Conservation (phyloP, 306 rosid genomes). For the Phaseolus lunatus region DNA sequence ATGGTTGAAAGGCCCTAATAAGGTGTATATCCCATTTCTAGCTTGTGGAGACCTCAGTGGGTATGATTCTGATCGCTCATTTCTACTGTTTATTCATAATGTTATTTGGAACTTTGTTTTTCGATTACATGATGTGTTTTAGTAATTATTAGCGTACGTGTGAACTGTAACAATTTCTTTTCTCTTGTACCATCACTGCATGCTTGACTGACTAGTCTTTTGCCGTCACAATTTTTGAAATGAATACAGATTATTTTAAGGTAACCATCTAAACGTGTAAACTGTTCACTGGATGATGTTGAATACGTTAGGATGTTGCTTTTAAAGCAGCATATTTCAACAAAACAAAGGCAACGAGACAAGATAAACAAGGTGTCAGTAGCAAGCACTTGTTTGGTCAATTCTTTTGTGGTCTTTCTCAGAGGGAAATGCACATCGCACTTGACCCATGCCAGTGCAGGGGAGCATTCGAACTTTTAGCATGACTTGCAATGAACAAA, state of each 20-base stretch:
- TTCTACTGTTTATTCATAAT: constrained; percentile 53
- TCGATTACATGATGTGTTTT: too few relatives aligned
- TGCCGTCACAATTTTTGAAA: constrained; percentile 32
- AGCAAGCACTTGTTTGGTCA: constrained; percentile 35
- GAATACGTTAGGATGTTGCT: constrained; percentile 36
- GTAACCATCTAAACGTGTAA: constrained; percentile 23
- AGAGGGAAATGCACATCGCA: not conserved
- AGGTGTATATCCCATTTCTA: constrained; percentile 93
- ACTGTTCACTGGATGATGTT: constrained; percentile 46
- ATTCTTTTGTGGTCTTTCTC: constrained; percentile 2
- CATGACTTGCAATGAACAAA: not conserved
- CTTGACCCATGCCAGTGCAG: not conserved
- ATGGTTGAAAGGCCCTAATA: constrained; percentile 95
- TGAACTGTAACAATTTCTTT: constrained; percentile 35
- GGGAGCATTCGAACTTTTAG: not conserved
- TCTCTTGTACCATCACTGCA: constrained; percentile 39
- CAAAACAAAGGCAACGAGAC: constrained; percentile 38
- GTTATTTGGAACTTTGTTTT: constrained; percentile 31
- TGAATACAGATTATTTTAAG: constrained; percentile 16
- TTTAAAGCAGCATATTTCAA: constrained; percentile 31
- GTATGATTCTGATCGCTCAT: constrained; percentile 89
- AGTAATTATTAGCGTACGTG: constrained; percentile 39
- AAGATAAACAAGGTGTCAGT: not conserved
- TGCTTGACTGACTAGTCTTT: constrained; percentile 38
- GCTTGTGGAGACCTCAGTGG: constrained; percentile 91